A percentile compares a stretch with the other conserved stretches of the same genome.
These are phyloP conservation scores for Hamigera avellanea DNA, from an alignment of 495 filamentous ascomycete species.

Conservation along the genomic window DNA sequence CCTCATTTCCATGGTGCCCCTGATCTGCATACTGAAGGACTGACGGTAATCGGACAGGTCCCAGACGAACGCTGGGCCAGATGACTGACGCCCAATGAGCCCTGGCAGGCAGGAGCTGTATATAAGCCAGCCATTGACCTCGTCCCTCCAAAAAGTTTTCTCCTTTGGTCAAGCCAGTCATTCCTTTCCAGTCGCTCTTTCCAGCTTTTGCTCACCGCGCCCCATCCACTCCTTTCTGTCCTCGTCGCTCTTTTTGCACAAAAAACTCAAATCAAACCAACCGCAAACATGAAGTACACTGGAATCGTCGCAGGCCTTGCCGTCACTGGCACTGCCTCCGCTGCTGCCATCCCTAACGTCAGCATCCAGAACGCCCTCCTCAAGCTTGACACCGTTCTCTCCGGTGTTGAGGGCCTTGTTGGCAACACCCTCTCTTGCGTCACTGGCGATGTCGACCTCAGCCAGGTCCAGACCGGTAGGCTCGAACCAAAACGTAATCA, in stretches of 20 bases:
- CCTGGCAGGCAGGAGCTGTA: constrained; percentile 1
- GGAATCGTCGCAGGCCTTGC: constrained; percentile 17
- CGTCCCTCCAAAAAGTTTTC: neutral
- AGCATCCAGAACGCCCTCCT: constrained; percentile 3
- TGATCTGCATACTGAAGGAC: constrained; percentile 7
- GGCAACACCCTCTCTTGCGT: too few species aligned
- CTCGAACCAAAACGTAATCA: too few species aligned
- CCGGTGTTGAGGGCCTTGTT: too few species aligned
- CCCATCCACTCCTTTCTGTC: neutral
- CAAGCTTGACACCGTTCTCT: constrained; percentile 1
- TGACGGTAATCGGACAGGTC: constrained; percentile 3
- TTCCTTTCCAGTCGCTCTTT: constrained; percentile 17
- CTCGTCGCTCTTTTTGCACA: too few species aligned
- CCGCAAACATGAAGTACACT: constrained; percentile 30
- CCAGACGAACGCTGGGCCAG: neutral
- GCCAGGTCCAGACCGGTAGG: constrained; percentile 5
- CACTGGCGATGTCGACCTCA: constrained; percentile 1
- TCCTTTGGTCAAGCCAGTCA: constrained; percentile 10
- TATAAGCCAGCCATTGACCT: constrained; percentile 9
- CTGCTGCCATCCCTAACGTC: constrained; percentile 11
- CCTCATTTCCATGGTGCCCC: constrained; percentile 1
- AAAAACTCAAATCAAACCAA: neutral
- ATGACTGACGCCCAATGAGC: too few species aligned
- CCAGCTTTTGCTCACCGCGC: constrained; percentile 3
- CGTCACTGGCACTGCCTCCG: constrained; percentile 13